A percentile compares a stretch with the other conserved stretches of the same genome.
Evolutionary conservation across 2,329 filamentous ascomycete genomes (phyloP).

Genomic region (Berkeleyomyces rouxiae): DNA sequence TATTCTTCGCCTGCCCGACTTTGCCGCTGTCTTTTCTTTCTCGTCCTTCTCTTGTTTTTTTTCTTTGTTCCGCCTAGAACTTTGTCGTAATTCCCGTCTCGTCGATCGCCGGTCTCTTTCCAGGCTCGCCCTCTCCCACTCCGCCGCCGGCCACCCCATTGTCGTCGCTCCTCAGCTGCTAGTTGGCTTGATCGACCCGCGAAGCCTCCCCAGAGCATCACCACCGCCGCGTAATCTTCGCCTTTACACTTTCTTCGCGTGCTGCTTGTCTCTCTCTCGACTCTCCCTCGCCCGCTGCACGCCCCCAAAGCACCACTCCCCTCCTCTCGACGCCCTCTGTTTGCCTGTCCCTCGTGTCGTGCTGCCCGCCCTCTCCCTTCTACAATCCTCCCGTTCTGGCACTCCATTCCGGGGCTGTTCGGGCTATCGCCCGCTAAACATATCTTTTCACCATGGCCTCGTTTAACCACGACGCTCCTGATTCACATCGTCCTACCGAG

Average conservation of each 20-base stretch:
- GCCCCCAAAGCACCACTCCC: not conserved
- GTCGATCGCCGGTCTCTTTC: not conserved
- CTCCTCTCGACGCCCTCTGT: not conserved
- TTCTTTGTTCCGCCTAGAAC: not conserved
- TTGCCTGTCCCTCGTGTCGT: not conserved
- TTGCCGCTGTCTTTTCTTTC: not conserved
- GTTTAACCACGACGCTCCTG: not conserved
- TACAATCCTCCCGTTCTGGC: slow-evolving; percentile 13
- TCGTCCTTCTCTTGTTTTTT: not conserved
- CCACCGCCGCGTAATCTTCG: not conserved
- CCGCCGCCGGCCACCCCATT: not conserved
- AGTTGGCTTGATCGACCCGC: not conserved
- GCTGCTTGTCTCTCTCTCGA: not conserved
- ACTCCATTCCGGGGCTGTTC: slow-evolving; percentile 14
- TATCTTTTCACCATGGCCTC: slow-evolving; percentile 11
- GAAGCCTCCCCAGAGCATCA: not conserved
- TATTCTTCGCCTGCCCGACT: not conserved
- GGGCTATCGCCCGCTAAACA: slow-evolving; percentile 13
- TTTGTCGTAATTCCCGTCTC: not conserved
- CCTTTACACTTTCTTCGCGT: not conserved
- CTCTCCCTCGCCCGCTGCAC: not conserved
- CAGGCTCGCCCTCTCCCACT: not conserved
- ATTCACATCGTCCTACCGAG: not conserved
- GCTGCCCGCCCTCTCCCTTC: slow-evolving; percentile 9
- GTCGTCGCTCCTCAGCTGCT: not conserved